phyloP scores from a whole-genome alignment of 495 filamentous ascomycete genomes.

The Penicillium egyptiacum region DNA sequence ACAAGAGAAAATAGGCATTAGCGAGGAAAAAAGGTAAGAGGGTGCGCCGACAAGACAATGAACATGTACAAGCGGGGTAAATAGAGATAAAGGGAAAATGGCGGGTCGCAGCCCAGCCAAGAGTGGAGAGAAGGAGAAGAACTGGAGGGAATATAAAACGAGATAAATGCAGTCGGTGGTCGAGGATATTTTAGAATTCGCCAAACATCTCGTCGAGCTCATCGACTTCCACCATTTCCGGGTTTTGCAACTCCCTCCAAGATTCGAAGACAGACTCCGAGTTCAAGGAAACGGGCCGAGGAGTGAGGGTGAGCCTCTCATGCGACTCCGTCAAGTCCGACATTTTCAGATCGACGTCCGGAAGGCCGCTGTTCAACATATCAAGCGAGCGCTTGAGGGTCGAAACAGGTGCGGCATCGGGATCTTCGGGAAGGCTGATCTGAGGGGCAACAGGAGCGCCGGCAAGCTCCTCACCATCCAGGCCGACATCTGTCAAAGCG shows the following conservation, averaged over 20 bases:
- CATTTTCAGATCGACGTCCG: conserved; percentile 48
- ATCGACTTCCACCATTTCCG: conserved; percentile 85
- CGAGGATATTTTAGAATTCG: conserved; percentile 38
- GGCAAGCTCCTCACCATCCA: conserved; percentile 29
- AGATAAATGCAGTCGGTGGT: not conserved
- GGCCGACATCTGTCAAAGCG: conserved; percentile 31
- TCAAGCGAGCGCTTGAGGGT: conserved; percentile 47
- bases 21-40: conserved; percentile 21
- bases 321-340: conserved; percentile 47
- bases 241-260: conserved; percentile 69
- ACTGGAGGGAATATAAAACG: not conserved
- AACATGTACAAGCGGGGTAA: conserved; percentile 33
- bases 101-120: conserved; percentile 16
- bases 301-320: conserved; percentile 39
- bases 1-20: conserved; percentile 32
- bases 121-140: conserved; percentile 19
- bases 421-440: conserved; percentile 39
- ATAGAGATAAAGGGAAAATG: conserved; percentile 18
- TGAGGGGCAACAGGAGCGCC: conserved; percentile 30
- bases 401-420: conserved; percentile 33
- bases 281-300: conserved; percentile 46
- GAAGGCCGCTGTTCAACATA: conserved; percentile 44
- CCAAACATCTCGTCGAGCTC: conserved; percentile 87
- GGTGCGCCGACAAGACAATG: conserved; percentile 25
- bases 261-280: conserved; percentile 42